A percentile compares a stretch with the other conserved stretches of the same genome.
phyloP scores from a whole-genome alignment of 2,329 filamentous ascomycete genomes.

The Curvularia spicifera region DNA sequence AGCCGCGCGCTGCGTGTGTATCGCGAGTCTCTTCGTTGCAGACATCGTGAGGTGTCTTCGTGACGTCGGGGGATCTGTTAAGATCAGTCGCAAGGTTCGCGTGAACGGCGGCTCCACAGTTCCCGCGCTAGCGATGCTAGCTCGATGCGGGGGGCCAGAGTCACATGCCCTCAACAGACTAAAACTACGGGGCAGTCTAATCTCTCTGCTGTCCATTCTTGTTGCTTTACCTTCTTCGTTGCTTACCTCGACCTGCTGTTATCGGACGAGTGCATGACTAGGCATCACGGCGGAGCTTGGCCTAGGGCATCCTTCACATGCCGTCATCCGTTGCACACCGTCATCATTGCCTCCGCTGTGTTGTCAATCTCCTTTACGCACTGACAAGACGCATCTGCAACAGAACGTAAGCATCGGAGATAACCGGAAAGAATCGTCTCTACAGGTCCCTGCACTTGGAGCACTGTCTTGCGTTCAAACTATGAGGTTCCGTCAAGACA shows the following conservation, averaged over 20 bases:
- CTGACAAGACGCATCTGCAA: background rate
- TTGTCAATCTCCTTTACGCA: background rate
- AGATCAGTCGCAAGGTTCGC: conserved; percentile 26
- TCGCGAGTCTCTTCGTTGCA: conserved; percentile 3
- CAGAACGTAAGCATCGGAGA: background rate
- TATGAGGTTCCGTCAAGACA: background rate
- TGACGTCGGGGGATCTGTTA: conserved; percentile 18
- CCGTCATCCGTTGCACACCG: background rate
- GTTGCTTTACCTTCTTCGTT: background rate
- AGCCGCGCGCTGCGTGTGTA: background rate
- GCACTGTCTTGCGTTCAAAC: background rate
- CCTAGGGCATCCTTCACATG: background rate
- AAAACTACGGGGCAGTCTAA: background rate
- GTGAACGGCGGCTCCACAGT: conserved; percentile 14
- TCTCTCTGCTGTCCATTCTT: background rate
- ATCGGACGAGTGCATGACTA: background rate
- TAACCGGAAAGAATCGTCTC: background rate
- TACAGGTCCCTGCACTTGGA: background rate
- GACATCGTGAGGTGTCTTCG: conserved; percentile 22
- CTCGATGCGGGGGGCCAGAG: conserved; percentile 9
- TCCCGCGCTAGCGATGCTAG: conserved; percentile 22
- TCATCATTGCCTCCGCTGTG: background rate
- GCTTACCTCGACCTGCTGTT: background rate
- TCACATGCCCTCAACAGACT: conserved; percentile 19
- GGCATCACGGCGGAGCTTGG: background rate